Evolutionary conservation across 768 basidiomycete genomes (phyloP), one percentile per base, ranked within the genome.

Genomic region (Sporobolomyces phaffii): DNA sequence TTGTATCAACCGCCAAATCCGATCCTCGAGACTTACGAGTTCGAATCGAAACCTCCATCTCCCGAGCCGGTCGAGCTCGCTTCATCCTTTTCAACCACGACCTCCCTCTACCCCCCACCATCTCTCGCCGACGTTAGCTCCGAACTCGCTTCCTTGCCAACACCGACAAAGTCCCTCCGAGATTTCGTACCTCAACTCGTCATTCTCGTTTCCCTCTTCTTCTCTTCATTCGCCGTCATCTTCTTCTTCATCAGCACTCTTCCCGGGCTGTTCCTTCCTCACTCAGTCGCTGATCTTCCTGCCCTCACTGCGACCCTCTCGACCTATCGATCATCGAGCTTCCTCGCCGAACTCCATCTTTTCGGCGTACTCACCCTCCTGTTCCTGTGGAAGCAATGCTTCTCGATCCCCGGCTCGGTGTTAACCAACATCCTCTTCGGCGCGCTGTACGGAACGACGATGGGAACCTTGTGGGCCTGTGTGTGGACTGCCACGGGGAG

Each of bases 301-400:
- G 50, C 58, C 4, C 62, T 75, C 44, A 65, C 68, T 13, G 29
- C 44, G 5, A 59, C 65, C 1, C 51, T 76, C 0, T 49, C 65
- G 36, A 56, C 54, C 17, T 76, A 76, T 63, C 68, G 70, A 34
- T 41, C 66, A 15, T 70, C 67, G 33, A 72, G 65, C 8, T 63
- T 33, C 51, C 2, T 49, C 38, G 73, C 69, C 59, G 71, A 66
- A 43, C 29, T 62, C 17, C 75, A 76, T 62, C 68, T 75, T 22
- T 65, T 73, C 31, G 41, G 54, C 48, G 75, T 76, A 36, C 60
- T 75, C 5, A 53, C 68, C 1, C 38, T 69, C 8, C 61, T 76
- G 15, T 75, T 76, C 64, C 57, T 75, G 31, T 76, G 68, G 65
- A 76, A 76, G 57, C 75, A 76, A 66, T 69, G 70, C 36, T 76